Conservation (phyloP, 805 yeast genomes). For the Teunomyces barrocoloradensis region DNA sequence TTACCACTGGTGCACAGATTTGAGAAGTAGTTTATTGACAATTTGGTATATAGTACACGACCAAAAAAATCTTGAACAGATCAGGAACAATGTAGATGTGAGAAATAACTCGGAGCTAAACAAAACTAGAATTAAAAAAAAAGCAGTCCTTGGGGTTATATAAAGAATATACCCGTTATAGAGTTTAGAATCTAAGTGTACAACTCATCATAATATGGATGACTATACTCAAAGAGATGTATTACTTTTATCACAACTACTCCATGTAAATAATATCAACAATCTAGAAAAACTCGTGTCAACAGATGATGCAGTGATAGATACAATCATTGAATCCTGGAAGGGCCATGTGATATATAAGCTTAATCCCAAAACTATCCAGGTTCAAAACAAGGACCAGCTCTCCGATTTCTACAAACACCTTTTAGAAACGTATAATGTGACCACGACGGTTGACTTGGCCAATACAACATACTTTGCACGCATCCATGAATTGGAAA, state of each 20-base stretch:
- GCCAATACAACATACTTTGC: constrained; percentile 35
- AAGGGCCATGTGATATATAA: constrained; percentile 25
- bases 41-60: constrained; percentile 2
- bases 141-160: no score
- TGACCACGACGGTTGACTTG: constrained; percentile 34
- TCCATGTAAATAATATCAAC: constrained; percentile 32
- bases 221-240: constrained; percentile 25
- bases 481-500: constrained; percentile 33
- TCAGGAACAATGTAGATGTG: background rate
- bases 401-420: constrained; percentile 23
- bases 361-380: constrained; percentile 23
- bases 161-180: background rate
- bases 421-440: constrained; percentile 22
- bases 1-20: background rate
- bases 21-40: constrained; percentile 5
- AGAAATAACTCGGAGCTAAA: background rate
- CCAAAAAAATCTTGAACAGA: background rate
- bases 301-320: constrained; percentile 16
- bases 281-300: constrained; percentile 17
- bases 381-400: constrained; percentile 16
- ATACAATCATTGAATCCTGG: constrained; percentile 28
- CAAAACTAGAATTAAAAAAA: background rate
- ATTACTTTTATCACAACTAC: constrained; percentile 36
- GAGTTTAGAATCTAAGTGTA: background rate
- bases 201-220: background rate